Conservation (phyloP, 225 moss, liverwort and hornwort genomes). For the Pleurozium schreberi region DNA sequence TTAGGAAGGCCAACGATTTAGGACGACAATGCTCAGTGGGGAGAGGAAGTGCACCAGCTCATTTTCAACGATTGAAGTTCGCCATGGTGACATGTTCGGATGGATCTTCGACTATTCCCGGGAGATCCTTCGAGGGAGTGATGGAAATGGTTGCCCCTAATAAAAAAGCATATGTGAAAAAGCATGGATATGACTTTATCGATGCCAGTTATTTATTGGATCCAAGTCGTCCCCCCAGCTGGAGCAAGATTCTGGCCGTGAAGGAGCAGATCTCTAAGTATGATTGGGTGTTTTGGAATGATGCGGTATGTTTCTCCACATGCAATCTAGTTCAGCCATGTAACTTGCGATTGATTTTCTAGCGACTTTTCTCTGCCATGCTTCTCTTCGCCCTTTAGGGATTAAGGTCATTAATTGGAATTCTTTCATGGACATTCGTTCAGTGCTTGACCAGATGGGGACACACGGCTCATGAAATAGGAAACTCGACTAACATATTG, state of each 20-base stretch:
- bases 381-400: not conserved
- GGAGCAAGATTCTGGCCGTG: slow-evolving; percentile 98
- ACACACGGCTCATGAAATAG: not conserved
- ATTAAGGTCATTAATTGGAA: not conserved
- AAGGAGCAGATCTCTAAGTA: slow-evolving; percentile 76
- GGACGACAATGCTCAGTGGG: slow-evolving; percentile 59
- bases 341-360: not conserved
- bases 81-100: slow-evolving; percentile 98
- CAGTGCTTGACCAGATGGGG: not conserved
- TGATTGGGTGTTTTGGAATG: slow-evolving; percentile 99
- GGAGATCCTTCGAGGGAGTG: slow-evolving; percentile 88
- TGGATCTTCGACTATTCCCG: slow-evolving; percentile 79
- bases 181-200: slow-evolving; percentile 90
- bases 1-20: slow-evolving; percentile 76
- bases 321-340: not conserved
- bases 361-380: not conserved
- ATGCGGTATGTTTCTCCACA: slow-evolving; percentile 53
- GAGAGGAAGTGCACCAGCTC: slow-evolving; percentile 19
- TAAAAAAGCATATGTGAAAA: slow-evolving; percentile 70
- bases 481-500: not conserved
- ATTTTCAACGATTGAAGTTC: slow-evolving; percentile 50
- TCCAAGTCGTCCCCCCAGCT: slow-evolving; percentile 82
- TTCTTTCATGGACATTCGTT: not conserved
- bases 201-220: slow-evolving; percentile 91
- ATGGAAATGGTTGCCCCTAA: slow-evolving; percentile 91